Evolutionary conservation across 257 asterid genomes (phyloP).

Genomic region (Orobanche coerulescens): DNA sequence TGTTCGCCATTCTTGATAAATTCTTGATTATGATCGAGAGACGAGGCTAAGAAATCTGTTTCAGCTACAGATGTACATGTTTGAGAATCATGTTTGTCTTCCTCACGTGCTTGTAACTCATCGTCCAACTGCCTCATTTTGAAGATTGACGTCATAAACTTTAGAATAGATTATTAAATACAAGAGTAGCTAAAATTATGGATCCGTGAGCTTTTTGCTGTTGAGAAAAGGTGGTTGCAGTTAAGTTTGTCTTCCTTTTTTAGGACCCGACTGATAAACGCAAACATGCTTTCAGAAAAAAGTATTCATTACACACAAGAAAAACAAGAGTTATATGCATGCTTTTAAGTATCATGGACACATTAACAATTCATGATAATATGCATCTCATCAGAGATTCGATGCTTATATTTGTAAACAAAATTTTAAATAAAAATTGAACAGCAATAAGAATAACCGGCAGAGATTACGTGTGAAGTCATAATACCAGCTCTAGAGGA

Average conservation of each 20-base stretch:
- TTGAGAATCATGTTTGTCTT: constrained; percentile 25
- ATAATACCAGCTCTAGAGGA: constrained; percentile 55
- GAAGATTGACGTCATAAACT: constrained; percentile 9
- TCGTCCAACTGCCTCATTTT: constrained; percentile 35
- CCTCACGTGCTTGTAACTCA: constrained; percentile 22
- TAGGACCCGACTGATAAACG: too few species aligned
- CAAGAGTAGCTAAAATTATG: background rate
- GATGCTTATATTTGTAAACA: background rate
- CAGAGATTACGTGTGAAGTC: background rate
- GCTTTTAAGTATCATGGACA: too few species aligned
- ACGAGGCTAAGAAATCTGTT: constrained; percentile 21
- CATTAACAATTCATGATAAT: too few species aligned
- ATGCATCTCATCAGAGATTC: background rate
- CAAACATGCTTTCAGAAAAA: background rate
- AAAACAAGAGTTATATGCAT: too few species aligned
- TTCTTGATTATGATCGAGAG: constrained; percentile 19
- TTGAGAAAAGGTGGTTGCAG: too few species aligned
- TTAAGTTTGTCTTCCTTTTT: too few species aligned
- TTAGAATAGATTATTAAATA: constrained; percentile 6
- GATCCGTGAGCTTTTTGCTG: too few species aligned
- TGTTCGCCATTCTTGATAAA: constrained; percentile 16
- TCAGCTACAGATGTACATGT: constrained; percentile 20
- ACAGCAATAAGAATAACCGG: constrained; percentile 7
- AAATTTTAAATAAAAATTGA: constrained; percentile 1
- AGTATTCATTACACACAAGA: too few species aligned